These are phyloP conservation scores for Endocalyx cinctus DNA, from an alignment of 2,329 filamentous ascomycete species.

Conservation along the genomic window DNA sequence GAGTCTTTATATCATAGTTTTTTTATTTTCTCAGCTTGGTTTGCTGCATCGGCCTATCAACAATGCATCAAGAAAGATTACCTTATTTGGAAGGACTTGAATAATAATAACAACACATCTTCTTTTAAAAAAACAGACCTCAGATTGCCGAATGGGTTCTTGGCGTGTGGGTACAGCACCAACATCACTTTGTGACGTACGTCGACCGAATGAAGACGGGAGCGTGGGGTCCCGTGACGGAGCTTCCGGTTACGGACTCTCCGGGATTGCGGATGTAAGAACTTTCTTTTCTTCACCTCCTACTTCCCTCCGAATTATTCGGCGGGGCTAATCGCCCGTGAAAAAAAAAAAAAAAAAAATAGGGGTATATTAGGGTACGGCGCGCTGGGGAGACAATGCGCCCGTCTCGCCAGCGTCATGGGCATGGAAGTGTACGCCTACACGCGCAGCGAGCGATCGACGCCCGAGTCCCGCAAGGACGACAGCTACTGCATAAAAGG, in stretches of 20 bases:
- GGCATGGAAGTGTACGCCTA: constrained; percentile 65
- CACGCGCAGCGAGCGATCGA: constrained; percentile 56
- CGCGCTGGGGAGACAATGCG: constrained; percentile 35
- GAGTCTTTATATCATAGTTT: too few relatives aligned
- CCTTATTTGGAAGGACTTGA: too few relatives aligned
- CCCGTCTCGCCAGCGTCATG: constrained; percentile 46
- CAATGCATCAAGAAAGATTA: too few relatives aligned
- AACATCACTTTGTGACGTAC: constrained; percentile 28
- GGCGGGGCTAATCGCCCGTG: constrained; percentile 9
- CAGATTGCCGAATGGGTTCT: constrained; percentile 55
- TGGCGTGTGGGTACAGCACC: constrained; percentile 41
- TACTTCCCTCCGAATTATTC: not conserved
- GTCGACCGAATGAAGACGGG: constrained; percentile 10
- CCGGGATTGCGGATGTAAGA: constrained; percentile 14
- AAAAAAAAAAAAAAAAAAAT: too few relatives aligned
- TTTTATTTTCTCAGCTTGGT: too few relatives aligned
- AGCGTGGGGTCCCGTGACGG: constrained; percentile 7
- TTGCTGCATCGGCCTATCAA: too few relatives aligned
- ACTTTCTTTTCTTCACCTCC: not conserved
- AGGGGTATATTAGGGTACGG: constrained; percentile 38
- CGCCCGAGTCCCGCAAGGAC: constrained; percentile 53
- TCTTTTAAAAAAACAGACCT: constrained; percentile 33
- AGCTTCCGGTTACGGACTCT: constrained; percentile 12
- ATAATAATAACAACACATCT: too few relatives aligned
- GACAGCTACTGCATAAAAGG: constrained; percentile 59